phyloP scores from a whole-genome alignment of 768 basidiomycete species.

The Kwoniella sp. region DNA sequence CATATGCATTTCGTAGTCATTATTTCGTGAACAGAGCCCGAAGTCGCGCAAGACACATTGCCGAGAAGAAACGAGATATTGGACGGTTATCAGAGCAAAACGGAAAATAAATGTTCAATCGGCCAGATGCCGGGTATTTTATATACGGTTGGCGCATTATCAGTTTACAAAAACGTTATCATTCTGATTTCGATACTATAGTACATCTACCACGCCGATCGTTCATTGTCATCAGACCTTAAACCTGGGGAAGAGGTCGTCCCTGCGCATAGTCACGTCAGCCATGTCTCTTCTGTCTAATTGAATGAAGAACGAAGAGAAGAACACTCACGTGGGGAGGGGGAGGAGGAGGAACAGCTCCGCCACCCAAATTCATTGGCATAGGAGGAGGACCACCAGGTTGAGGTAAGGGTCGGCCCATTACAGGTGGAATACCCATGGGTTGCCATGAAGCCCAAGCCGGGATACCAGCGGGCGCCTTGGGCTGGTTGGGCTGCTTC shows the following conservation, averaged over 20 bases:
- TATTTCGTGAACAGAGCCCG: no score
- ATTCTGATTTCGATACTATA: neutral
- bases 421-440: slow-evolving; percentile 28
- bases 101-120: neutral
- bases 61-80: neutral
- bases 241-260: slow-evolving; percentile 32
- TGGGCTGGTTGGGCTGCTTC: slow-evolving; percentile 1
- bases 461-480: slow-evolving; percentile 37
- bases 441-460: slow-evolving; percentile 42
- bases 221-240: neutral
- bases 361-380: slow-evolving; percentile 23
- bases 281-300: neutral
- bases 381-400: slow-evolving; percentile 33
- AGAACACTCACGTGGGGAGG: slow-evolving; percentile 17
- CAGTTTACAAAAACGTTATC: no score
- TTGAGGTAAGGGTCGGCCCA: slow-evolving; percentile 38
- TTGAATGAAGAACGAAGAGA: neutral
- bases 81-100: neutral
- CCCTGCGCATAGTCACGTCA: slow-evolving; percentile 7
- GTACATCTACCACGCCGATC: neutral
- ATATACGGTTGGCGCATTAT: neutral
- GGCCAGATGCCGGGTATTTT: neutral
- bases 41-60: neutral
- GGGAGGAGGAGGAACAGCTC: slow-evolving; percentile 31
- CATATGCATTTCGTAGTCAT: neutral